Conservation (phyloP, 164 flowering plant species). For the Warburgia ugandensis region DNA sequence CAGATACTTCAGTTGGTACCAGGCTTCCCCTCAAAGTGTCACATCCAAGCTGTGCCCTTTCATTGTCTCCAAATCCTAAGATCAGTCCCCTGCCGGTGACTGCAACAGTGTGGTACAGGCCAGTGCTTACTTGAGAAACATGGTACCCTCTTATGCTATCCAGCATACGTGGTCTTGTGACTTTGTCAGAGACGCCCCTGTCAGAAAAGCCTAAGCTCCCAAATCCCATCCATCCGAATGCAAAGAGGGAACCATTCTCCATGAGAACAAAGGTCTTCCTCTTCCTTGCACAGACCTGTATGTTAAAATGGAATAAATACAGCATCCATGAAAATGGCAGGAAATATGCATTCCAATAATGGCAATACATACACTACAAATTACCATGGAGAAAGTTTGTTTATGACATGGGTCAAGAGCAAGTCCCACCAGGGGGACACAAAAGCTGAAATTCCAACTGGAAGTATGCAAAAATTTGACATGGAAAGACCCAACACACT, state of each 20-base stretch:
- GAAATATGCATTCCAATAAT: no score
- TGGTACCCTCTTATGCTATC: conserved; percentile 57
- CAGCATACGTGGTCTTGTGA: conserved; percentile 56
- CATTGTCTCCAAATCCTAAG: conserved; percentile 92
- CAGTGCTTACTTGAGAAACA: conserved; percentile 85
- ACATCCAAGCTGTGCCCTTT: conserved; percentile 87
- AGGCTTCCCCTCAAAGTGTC: conserved; percentile 70
- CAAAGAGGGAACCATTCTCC: conserved; percentile 66
- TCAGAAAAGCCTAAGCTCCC: conserved; percentile 90
- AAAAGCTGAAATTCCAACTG: no score
- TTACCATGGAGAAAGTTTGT: no score
- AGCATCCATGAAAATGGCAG: no score
- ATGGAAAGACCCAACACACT: no score
- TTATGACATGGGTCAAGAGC: no score
- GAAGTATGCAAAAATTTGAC: no score
- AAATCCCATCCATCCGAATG: conserved; percentile 94
- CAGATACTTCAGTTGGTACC: conserved; percentile 68
- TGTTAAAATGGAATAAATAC: no score
- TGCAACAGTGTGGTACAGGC: conserved; percentile 80
- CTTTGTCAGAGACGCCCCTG: conserved; percentile 60
- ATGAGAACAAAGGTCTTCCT: conserved; percentile 82
- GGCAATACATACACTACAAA: no score
- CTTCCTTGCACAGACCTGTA: conserved; percentile 92
- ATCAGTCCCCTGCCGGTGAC: conserved; percentile 57
- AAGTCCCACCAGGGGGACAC: no score